Base-by-base conservation (phyloP, 163 green algal species). In the Smithsoniella earleae region DNA sequence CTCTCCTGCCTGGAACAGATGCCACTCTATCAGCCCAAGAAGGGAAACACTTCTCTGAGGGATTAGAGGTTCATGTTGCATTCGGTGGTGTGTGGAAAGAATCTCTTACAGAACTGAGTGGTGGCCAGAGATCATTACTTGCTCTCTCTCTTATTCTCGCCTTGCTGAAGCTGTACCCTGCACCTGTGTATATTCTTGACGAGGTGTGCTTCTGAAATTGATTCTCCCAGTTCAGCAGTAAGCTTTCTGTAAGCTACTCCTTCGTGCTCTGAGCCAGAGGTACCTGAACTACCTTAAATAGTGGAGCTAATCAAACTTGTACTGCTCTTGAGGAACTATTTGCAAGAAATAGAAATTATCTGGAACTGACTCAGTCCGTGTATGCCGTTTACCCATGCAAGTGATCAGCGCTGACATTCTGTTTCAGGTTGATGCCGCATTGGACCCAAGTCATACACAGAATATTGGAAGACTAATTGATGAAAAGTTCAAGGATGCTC, bases 381-480 rank as follows among this genome's bases (percentile, higher is more conserved):
- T n/a, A n/a, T n/a, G n/a, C n/a, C n/a, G n/a, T n/a, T n/a, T n/a
- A n/a, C n/a, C n/a, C n/a, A n/a, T n/a, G n/a, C n/a, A n/a, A n/a
- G n/a, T n/a, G n/a, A n/a, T n/a, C n/a, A n/a, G n/a, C n/a, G n/a
- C n/a, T n/a, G n/a, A n/a, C n/a, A n/a, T n/a, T n/a, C n/a, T n/a
- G n/a, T n/a, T 37, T 44, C 79, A 90, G 86, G 87, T 99, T 30
- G 95, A 99, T 77, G 90, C 92, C 1, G 95, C 95, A 5, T 81
- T 99, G 78, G 95, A 99, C 81, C 82, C 98, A 46, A 96, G 87
- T 81, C 92, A 99, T 87, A 99, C 92, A 52, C 93, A 98, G 77
- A 98, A 98, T 84, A 98, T 99, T 45, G 95, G 95, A 8, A 80
- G 85, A 75, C 98, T 99, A 91, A 98, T 99, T 82, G 93, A 93